Evolutionary conservation across 371 early-diverging fungal species (phyloP).

Genomic region (Circinella umbellata): DNA sequence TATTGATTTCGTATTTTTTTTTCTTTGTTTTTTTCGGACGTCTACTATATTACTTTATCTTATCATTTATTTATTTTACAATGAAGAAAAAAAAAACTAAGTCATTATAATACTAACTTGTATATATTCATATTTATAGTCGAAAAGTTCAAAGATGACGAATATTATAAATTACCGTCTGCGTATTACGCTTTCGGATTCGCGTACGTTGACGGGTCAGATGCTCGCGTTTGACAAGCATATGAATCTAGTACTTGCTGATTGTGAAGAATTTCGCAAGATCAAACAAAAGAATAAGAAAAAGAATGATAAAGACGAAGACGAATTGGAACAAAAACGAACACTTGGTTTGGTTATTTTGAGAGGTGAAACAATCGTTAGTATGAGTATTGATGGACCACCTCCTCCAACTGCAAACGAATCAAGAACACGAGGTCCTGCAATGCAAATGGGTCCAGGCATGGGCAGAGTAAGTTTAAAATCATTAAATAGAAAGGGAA

Average conservation of each 20-base stretch:
- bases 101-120: neutral
- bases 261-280: slow-evolving; percentile 96
- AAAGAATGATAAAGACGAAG: slow-evolving; percentile 42
- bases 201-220: slow-evolving; percentile 91
- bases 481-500: neutral
- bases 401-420: slow-evolving; percentile 81
- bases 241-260: slow-evolving; percentile 97
- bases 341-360: slow-evolving; percentile 93
- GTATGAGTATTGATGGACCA: slow-evolving; percentile 90
- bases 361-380: slow-evolving; percentile 93
- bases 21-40: no score
- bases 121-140: slow-evolving; percentile 24
- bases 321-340: slow-evolving; percentile 79
- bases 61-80: neutral
- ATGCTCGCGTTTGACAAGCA: slow-evolving; percentile 98
- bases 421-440: slow-evolving; percentile 53
- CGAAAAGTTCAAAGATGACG: slow-evolving; percentile 89
- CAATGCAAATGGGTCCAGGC: slow-evolving; percentile 73
- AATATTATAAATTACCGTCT: slow-evolving; percentile 94
- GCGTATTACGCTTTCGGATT: slow-evolving; percentile 90
- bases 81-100: no score
- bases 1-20: no score
- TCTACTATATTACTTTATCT: neutral
- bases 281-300: slow-evolving; percentile 71
- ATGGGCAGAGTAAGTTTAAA: slow-evolving; percentile 58